phyloP scores from a whole-genome alignment of 345 rosid genomes.

The Isatis tinctoria region DNA sequence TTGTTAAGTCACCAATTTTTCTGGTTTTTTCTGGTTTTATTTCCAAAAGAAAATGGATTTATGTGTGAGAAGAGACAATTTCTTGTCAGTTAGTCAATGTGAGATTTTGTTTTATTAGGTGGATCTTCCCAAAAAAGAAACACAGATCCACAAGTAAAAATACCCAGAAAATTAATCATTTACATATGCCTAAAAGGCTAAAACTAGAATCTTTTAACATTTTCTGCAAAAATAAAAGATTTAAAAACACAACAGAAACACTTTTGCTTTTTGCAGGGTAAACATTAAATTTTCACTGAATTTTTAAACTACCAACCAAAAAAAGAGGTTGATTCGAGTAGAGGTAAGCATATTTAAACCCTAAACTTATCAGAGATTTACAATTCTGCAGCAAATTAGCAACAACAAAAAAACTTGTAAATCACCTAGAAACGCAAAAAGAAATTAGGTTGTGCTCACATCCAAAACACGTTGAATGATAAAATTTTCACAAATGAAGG shows the following conservation, averaged over 20 bases:
- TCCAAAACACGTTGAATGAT: neutral
- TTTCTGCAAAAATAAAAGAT: neutral
- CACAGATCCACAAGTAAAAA: conserved; percentile 19
- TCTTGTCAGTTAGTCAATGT: conserved; percentile 26
- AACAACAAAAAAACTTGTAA: neutral
- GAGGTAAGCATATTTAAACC: neutral
- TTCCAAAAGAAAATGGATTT: conserved; percentile 7
- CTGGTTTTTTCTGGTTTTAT: neutral
- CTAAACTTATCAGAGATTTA: conserved; percentile 5
- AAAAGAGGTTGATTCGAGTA: neutral
- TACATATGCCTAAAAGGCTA: conserved; percentile 11
- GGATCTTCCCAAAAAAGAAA: conserved; percentile 26
- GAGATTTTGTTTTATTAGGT: conserved; percentile 25
- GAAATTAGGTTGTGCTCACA: neutral
- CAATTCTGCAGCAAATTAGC: conserved; percentile 2
- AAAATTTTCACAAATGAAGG: neutral
- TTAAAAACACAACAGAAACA: conserved; percentile 2
- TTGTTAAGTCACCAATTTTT: conserved; percentile 17
- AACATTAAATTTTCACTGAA: neutral
- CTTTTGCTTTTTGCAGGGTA: conserved; percentile 19
- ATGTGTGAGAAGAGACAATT: conserved; percentile 20
- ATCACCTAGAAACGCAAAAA: neutral
- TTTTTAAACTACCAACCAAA: neutral
- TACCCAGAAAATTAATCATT: conserved; percentile 3
- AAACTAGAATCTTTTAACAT: conserved; percentile 24